A percentile compares a stretch with the other conserved stretches of the same genome.
Conservation (phyloP, 352 stramenopile genomes). For the Aphanomyces invadans region DNA sequence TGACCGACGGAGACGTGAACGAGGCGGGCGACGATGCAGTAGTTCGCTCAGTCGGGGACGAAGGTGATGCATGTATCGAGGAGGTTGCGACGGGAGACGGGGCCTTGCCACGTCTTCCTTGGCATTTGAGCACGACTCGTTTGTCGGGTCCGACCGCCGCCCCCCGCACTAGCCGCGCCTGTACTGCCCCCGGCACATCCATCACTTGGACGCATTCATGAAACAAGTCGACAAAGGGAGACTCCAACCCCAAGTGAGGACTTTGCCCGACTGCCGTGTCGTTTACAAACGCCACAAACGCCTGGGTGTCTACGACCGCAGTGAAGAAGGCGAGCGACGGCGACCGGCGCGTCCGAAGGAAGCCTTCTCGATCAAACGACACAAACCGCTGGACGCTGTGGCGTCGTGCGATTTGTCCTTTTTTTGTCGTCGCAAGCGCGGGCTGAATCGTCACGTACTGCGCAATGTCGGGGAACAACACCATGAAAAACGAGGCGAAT, state of each 20-base stretch:
- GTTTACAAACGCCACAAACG: conserved; percentile 17
- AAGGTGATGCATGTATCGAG: no score
- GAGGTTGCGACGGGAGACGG: no score
- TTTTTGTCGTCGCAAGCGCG: background rate
- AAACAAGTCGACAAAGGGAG: conserved; percentile 20
- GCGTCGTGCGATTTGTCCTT: background rate
- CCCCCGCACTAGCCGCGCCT: background rate
- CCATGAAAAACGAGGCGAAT: conserved; percentile 59
- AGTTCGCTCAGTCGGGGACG: no score
- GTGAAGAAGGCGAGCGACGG: background rate
- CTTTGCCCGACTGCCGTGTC: conserved; percentile 3
- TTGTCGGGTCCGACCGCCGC: background rate
- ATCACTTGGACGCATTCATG: background rate
- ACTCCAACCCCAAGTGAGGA: background rate
- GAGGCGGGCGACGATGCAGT: no score
- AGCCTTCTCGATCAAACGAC: conserved; percentile 12
- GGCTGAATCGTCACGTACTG: conserved; percentile 41
- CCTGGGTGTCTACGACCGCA: conserved; percentile 9
- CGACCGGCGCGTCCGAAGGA: background rate
- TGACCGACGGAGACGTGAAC: background rate
- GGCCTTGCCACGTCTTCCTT: background rate
- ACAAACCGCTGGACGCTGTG: conserved; percentile 4
- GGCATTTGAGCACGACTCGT: background rate
- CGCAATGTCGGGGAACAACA: conserved; percentile 51
- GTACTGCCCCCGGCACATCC: background rate